Evolutionary conservation across 768 basidiomycete species (phyloP), one percentile per base, ranked within the genome.

Genomic region (Termitomyces sp.): DNA sequence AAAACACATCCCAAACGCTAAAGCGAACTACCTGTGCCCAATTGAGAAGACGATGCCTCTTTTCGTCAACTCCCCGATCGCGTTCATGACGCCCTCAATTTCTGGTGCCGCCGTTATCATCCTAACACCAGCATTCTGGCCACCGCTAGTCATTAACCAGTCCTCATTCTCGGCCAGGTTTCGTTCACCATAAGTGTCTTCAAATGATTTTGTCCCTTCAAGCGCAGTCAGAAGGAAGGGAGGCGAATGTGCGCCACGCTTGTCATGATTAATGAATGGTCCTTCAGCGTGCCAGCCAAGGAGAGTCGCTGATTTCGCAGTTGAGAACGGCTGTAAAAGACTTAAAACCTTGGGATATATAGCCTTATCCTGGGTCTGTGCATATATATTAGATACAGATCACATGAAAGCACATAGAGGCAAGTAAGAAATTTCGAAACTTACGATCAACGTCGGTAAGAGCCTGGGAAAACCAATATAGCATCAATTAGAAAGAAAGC

Each of bases 201-300:
- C 88, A 57, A 95, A 87, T 1, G 88, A 79, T 27, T 74, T 72
- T 61, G 85, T 80, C 6, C 88, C 87, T n/a, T 83, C 76, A 1
- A 77, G 75, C 0, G 91, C 90, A 24, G 81, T 63, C 27, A 83
- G 69, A 33, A 92, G 83, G 71, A 84, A 84, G 3, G 83, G 76
- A 3, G 84, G 82, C 1, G 88, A 80, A 69, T 96, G 94, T 2
- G 90, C 91, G 2, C 94, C 94, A 46, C 89, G 85, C 69, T 93
- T 93, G n/a, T 80, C 79, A 42, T 84, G 73, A 56, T 92, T 87
- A 45, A 95, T 79, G 76, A 95, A 95, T 0, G 94, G 93, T 0
- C 94, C 94, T 72, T 96, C 94, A 30, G 83, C 90, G 63, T 96
- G 94, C 88, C 90, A 95, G 30, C 94, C 94, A 13, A 95, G 81